Evolutionary conservation across 2,329 filamentous ascomycete genomes (phyloP), one percentile per base, ranked within the genome.

Genomic region (Endocalyx cinctus): DNA sequence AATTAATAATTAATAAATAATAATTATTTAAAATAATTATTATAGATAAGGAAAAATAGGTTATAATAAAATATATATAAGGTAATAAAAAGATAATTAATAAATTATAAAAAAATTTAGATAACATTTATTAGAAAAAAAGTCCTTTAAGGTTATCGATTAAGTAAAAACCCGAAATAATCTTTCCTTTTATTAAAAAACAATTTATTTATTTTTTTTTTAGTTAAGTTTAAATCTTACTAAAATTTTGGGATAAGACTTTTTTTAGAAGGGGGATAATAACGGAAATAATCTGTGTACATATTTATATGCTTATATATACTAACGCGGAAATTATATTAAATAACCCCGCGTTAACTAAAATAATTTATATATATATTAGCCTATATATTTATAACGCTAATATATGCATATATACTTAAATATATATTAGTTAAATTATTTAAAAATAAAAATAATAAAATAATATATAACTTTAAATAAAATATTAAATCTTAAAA

Each of bases 101-200:
- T 30, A 17, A 28, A 19, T 17, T 12, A 30, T 14, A 5, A 22
- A 30, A 22, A 8, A 7, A 10, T 10, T 19, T 14, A 30, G 18
- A 19, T 14, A 14, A 19, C 14, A 11, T 16, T 16, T 11, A 10
- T 3, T 20, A 19, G 15, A 31, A 10, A 8, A 12, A 31, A 7
- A 22, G 23, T 15, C 20, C n/a, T 23, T 23, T 8, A 8, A 23
- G n/a, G 8, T 8, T 23, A 23, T 8, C n/a, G n/a, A 23, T 23
- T 23, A 8, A 23, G n/a, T 23, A 23, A 23, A 23, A 8, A 23
- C n/a, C n/a, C 20, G n/a, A 23, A 23, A 23, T 23, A 23, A 23
- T 23, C 20, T n/a, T n/a, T 23, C n/a, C n/a, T 23, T 23, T 23
- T 23, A 23, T 23, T 23, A 23, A 23, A 23, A 23, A 23, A 23